These are phyloP conservation scores for Suhomyces bokatorum DNA, from an alignment of 1,139 yeast genomes.

Conservation along the genomic window DNA sequence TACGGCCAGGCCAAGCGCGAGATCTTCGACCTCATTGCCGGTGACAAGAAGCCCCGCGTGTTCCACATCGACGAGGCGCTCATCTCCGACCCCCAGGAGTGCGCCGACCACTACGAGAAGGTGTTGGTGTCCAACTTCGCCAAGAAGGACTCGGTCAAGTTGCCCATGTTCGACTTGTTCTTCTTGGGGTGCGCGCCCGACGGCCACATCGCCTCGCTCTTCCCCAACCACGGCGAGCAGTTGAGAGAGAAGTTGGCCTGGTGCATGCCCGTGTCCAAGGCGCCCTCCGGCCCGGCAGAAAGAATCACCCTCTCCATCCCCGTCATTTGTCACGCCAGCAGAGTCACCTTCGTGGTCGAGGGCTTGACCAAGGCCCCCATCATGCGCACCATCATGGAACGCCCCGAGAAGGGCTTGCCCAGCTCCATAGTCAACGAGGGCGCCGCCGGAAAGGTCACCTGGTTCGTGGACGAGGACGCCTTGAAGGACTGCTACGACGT, in stretches of 20 bases:
- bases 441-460: slow-evolving; percentile 93
- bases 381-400: slow-evolving; percentile 88
- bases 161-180: slow-evolving; percentile 90
- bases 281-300: slow-evolving; percentile 85
- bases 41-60: slow-evolving; percentile 62
- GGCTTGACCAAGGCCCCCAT: slow-evolving; percentile 96
- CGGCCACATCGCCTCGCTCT: slow-evolving; percentile 94
- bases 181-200: slow-evolving; percentile 97
- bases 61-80: slow-evolving; percentile 80
- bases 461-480: slow-evolving; percentile 98
- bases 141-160: slow-evolving; percentile 91
- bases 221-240: slow-evolving; percentile 85
- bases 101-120: slow-evolving; percentile 92
- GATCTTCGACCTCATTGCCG: slow-evolving; percentile 66
- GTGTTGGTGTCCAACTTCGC: slow-evolving; percentile 86
- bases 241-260: slow-evolving; percentile 91
- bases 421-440: slow-evolving; percentile 92
- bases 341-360: slow-evolving; percentile 93
- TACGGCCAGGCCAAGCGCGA: slow-evolving; percentile 86
- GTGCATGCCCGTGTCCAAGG: slow-evolving; percentile 92
- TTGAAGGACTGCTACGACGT: slow-evolving; percentile 75
- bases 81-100: slow-evolving; percentile 84
- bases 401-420: slow-evolving; percentile 96
- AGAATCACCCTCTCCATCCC: slow-evolving; percentile 94
- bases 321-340: slow-evolving; percentile 89